Base-by-base conservation (phyloP, 2,329 filamentous ascomycete genomes). In the Dothistroma septosporum region DNA sequence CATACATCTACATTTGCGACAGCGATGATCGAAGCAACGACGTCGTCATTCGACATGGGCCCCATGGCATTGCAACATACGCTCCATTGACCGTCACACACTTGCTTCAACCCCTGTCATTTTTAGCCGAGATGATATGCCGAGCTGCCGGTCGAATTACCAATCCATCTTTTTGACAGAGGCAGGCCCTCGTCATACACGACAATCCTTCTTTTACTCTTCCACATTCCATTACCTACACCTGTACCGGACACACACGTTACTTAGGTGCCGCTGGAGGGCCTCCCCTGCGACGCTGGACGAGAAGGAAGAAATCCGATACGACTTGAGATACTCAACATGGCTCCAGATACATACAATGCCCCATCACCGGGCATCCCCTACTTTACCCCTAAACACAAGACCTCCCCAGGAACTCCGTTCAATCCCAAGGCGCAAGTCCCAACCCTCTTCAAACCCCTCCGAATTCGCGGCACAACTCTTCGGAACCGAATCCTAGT, bases 401-500 rank as follows among this genome's bases (percentile, higher is more conserved):
- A 72, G 22, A 74, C 72, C 4, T 72, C 73, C 12, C 77, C 79
- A 6, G 79, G 78, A 57, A 80, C 78, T 16, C 77, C 78, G 1
- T 65, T 78, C 57, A 55, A 68, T 8, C 75, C 79, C 65, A 78
- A 78, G 58, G 74, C 76, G 35, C 73, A 80, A 2, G 77, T 85
- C 10, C 83, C 84, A 8, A 85, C 85, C 65, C 77, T 86, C 37
- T 86, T 85, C 74, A 78, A 78, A 57, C 83, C 84, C 2, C 73
- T 86, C 58, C 81, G 78, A 64, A 75, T 86, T 54, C 78, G 83
- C 4, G 82, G 82, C 11, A 66, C 84, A 12, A 85, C 82, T 0
- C 78, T 89, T n/a, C 86, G 86, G 64, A 89, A 88, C 74, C 83
- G 68, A 44, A 85, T 88, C 64, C 79, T 84, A 61, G 77, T 87